Conservation (phyloP, 495 filamentous ascomycete species). For the Penicillium ochrochloron region DNA sequence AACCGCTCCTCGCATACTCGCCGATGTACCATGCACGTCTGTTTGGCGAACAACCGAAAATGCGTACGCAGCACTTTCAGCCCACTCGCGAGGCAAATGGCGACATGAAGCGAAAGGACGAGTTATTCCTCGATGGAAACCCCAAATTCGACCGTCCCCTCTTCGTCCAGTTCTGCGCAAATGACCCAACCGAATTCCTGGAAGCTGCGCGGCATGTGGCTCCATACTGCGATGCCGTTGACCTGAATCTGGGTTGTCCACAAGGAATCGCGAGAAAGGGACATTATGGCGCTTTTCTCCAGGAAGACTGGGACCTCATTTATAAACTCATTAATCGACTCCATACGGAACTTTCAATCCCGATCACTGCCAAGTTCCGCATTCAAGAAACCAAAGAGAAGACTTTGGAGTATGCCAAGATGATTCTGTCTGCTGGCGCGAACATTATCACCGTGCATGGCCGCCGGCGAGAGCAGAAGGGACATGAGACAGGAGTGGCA, state of each 20-base stretch:
- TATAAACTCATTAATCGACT: constrained; percentile 77
- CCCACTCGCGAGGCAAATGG: constrained; percentile 56
- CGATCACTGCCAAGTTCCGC: constrained; percentile 93
- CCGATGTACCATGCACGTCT: constrained; percentile 95
- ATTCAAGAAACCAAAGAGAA: constrained; percentile 85
- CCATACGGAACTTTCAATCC: constrained; percentile 71
- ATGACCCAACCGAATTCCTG: constrained; percentile 77
- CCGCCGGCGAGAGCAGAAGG: constrained; percentile 87
- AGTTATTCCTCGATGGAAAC: constrained; percentile 81
- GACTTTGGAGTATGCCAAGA: constrained; percentile 87
- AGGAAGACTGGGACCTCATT: constrained; percentile 89
- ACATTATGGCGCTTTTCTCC: constrained; percentile 90
- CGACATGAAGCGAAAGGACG: constrained; percentile 25
- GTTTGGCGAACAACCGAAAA: constrained; percentile 73
- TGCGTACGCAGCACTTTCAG: constrained; percentile 79
- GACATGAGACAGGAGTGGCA: constrained; percentile 90
- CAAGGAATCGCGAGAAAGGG: constrained; percentile 92
- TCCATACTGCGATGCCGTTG: constrained; percentile 91
- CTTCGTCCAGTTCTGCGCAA: constrained; percentile 96
- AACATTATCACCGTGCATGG: constrained; percentile 94
- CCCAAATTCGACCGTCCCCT: constrained; percentile 80
- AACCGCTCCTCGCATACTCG: constrained; percentile 76
- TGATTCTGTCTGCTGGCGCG: constrained; percentile 85
- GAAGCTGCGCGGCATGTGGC: constrained; percentile 74
- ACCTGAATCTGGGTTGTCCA: constrained; percentile 97